These are phyloP conservation scores for Pseudogymnoascus sp. DNA, from an alignment of 2,329 filamentous ascomycete genomes.

Conservation along the genomic window DNA sequence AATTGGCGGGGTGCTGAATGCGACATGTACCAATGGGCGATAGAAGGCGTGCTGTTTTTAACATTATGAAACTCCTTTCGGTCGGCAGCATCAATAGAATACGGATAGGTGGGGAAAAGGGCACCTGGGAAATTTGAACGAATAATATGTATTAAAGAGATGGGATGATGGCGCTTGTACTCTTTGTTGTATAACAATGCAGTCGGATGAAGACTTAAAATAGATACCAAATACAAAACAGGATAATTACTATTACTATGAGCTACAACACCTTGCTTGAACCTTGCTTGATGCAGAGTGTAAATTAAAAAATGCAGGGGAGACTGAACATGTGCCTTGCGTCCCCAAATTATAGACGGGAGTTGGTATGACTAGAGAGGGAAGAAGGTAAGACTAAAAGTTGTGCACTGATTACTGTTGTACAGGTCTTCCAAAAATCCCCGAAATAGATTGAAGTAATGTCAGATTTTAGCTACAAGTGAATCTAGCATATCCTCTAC, in stretches of 20 bases:
- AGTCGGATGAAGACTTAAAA: neutral
- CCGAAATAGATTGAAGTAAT: neutral
- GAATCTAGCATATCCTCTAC: neutral
- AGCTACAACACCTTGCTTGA: neutral
- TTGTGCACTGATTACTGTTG: neutral
- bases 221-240: neutral
- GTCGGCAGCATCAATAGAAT: neutral
- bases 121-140: neutral
- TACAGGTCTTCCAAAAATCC: neutral
- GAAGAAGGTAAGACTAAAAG: neutral
- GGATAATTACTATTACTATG: neutral
- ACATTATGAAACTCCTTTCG: neutral
- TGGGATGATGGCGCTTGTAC: constrained; percentile 2
- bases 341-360: neutral
- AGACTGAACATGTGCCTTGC: neutral
- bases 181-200: constrained; percentile 5
- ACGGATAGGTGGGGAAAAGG: neutral
- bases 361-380: neutral
- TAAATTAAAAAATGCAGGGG: neutral
- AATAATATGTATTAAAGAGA: neutral
- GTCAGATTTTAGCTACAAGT: neutral
- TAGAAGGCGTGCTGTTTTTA: neutral
- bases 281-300: neutral
- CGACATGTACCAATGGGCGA: neutral
- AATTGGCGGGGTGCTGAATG: neutral